Evolutionary conservation across 495 filamentous ascomycete species (phyloP), one percentile per base, ranked within the genome.

Genomic region (Delitschia confertaspora): DNA sequence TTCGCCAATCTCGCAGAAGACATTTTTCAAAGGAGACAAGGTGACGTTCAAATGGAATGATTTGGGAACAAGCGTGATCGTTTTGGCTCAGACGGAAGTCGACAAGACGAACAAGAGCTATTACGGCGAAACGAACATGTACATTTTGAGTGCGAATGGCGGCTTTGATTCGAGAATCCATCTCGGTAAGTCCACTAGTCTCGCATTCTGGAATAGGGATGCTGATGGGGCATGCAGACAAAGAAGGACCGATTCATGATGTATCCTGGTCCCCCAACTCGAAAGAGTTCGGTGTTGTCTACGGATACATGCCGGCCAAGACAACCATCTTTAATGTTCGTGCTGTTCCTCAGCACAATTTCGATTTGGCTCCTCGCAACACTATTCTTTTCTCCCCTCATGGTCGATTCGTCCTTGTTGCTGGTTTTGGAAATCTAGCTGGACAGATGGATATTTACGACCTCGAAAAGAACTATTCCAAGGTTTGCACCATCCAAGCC

Each of bases 391-490:
- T 95, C 68, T 98, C 91, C 3, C 91, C 91, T 4, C 83, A 88
- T 45, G 91, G 88, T 22, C 82, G 87, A 2, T 95, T 95, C 54
- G 83, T 91, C 13, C 69, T 95, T 45, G 83, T 98, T 42, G 91
- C 91, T 45, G 91, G 91, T 21, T 98, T 98, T 65, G 91, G 91
- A 50, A 98, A 96, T 65, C 68, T 98, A 64, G 86, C 88, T 31
- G 91, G 91, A 26, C 88, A 95, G 65, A 95, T 95, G 75, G 91
- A 98, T 51, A 79, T 96, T 34, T 96, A 95, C 60, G 89, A 98
- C 59, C 72, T 95, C 47, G 82, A 93, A 53, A 89, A 87, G 63
- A 80, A 94, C 61, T 88, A 85, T 66, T 67, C 69, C 53, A 95
- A 95, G 69, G 73, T 98, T 40, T 79, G 78, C 64, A 95, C 91